Conservation (phyloP, 73 alveolate species). For the Vitrella brassicaformis region DNA sequence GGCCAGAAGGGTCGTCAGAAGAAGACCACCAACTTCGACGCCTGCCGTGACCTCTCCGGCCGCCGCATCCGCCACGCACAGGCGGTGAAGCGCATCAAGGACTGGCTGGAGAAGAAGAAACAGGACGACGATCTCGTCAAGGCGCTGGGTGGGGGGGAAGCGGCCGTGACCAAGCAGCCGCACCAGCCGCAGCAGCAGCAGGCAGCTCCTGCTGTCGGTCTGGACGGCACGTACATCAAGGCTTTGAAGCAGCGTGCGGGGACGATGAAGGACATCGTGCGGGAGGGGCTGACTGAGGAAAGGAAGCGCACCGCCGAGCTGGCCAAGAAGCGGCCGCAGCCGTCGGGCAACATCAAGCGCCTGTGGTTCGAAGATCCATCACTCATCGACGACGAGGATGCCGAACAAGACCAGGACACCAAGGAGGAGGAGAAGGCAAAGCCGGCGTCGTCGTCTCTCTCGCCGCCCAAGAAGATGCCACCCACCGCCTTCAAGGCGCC, state of each 20-base stretch:
- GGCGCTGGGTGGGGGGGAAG: slow-evolving; percentile 3
- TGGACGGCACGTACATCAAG: neutral
- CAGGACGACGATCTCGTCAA: slow-evolving; percentile 68
- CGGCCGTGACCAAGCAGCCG: neutral
- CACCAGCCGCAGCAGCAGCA: neutral
- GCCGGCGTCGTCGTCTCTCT: no score
- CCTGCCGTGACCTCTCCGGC: slow-evolving; percentile 84
- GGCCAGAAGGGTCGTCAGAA: slow-evolving; percentile 71
- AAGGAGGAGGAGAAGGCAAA: no score
- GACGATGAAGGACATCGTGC: no score
- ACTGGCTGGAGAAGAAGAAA: slow-evolving; percentile 73
- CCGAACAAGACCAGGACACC: no score
- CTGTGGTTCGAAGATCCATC: no score
- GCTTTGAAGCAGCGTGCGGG: neutral
- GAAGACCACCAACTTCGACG: slow-evolving; percentile 76
- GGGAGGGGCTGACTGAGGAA: no score
- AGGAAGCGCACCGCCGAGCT: no score
- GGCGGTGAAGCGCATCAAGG: slow-evolving; percentile 66
- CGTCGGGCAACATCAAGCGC: no score
- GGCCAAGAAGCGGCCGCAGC: no score
- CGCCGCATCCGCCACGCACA: slow-evolving; percentile 68
- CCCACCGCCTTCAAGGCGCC: no score
- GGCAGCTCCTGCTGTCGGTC: neutral
- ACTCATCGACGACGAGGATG: no score
- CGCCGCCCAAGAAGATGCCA: no score